A percentile compares a stretch with the other conserved stretches of the same genome.
Evolutionary conservation across 2,329 filamentous ascomycete species (phyloP).

Genomic region (Fusarium protoensiforme): DNA sequence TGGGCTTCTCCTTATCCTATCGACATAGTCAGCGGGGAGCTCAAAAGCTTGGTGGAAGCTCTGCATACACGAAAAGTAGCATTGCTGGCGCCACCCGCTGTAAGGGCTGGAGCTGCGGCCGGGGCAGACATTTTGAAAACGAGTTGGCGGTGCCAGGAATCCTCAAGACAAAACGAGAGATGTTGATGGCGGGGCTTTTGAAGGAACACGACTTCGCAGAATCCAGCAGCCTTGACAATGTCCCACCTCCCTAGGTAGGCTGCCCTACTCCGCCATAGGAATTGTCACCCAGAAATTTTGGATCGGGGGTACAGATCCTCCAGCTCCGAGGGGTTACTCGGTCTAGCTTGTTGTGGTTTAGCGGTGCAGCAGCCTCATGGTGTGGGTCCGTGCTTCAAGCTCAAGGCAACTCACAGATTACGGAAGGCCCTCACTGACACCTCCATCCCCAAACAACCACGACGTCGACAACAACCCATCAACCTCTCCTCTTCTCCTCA

Average conservation of each 20-base stretch:
- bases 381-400: conserved; percentile 48
- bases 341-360: conserved; percentile 41
- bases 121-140: conserved; percentile 58
- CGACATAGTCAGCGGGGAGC: conserved; percentile 51
- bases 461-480: conserved; percentile 31
- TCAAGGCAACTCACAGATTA: conserved; percentile 56
- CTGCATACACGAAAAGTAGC: conserved; percentile 66
- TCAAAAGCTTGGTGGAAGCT: conserved; percentile 47
- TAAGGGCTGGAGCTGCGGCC: conserved; percentile 45
- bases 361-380: conserved; percentile 34
- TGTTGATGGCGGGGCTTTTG: conserved; percentile 47
- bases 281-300: conserved; percentile 53
- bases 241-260: conserved; percentile 51
- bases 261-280: conserved; percentile 52
- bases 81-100: conserved; percentile 57
- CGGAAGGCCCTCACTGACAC: conserved; percentile 51
- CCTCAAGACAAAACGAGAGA: conserved; percentile 38
- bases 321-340: conserved; percentile 47
- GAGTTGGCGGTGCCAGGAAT: conserved; percentile 36
- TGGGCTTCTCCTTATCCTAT: conserved; percentile 95
- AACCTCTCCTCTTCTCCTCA: conserved; percentile 14
- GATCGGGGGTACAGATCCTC: conserved; percentile 54
- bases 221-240: conserved; percentile 49
- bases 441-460: conserved; percentile 45
- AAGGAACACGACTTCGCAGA: conserved; percentile 44